Conservation (phyloP, 2,329 filamentous ascomycete species). For the Periconia sp. region DNA sequence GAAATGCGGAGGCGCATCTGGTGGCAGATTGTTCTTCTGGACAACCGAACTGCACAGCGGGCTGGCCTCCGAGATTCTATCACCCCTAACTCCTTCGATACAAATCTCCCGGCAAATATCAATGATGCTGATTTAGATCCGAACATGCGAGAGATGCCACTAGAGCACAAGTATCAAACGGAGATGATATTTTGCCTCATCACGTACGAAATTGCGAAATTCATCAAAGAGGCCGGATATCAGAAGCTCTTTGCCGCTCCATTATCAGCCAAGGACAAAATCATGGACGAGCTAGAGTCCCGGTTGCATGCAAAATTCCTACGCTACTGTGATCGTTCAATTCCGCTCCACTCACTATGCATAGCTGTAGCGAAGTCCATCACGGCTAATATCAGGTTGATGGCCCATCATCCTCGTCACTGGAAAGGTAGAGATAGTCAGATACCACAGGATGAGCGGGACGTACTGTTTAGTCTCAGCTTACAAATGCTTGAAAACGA, state of each 20-base stretch:
- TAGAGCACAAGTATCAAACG: constrained; percentile 45
- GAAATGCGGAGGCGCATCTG: constrained; percentile 60
- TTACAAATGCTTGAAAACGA: constrained; percentile 47
- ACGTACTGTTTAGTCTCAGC: constrained; percentile 44
- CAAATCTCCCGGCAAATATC: constrained; percentile 54
- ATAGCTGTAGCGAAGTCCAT: constrained; percentile 48
- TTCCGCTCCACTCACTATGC: constrained; percentile 50
- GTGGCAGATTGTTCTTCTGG: constrained; percentile 64
- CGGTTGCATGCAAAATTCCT: constrained; percentile 43
- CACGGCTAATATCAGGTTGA: constrained; percentile 45
- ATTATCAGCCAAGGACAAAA: constrained; percentile 29
- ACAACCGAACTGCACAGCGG: constrained; percentile 58
- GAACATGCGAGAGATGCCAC: constrained; percentile 46
- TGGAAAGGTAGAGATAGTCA: constrained; percentile 30
- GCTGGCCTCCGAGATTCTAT: constrained; percentile 51
- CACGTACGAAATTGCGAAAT: constrained; percentile 46
- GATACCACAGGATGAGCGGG: constrained; percentile 38
- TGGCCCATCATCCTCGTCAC: constrained; percentile 50
- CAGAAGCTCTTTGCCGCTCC: constrained; percentile 22
- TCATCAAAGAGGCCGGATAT: constrained; percentile 22
- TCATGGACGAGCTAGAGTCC: constrained; percentile 46
- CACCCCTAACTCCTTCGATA: constrained; percentile 49
- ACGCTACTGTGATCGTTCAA: constrained; percentile 36
- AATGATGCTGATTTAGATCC: constrained; percentile 54
- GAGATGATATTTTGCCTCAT: constrained; percentile 55